These are phyloP conservation scores for Microdochium paspali DNA, from an alignment of 2,329 filamentous ascomycete species.

Conservation along the genomic window DNA sequence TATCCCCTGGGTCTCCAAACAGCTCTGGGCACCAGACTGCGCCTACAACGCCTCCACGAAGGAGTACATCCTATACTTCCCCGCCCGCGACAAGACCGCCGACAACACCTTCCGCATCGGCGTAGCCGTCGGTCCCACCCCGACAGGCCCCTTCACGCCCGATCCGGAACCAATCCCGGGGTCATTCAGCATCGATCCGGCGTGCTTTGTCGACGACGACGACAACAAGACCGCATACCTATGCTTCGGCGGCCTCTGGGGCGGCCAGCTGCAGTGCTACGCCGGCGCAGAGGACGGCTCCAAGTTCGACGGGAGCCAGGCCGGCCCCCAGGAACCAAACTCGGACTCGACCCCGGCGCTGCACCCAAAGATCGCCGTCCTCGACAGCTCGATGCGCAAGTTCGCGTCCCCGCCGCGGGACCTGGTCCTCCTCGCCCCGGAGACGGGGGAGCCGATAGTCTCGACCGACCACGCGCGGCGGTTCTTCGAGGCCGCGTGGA, in stretches of 20 bases:
- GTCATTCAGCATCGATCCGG: conserved; percentile 70
- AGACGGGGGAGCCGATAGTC: conserved; percentile 46
- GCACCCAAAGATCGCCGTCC: conserved; percentile 54
- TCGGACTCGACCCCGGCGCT: conserved; percentile 49
- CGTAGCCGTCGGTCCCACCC: conserved; percentile 53
- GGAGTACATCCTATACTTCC: conserved; percentile 71
- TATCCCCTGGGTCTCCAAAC: conserved; percentile 68
- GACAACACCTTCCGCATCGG: conserved; percentile 65
- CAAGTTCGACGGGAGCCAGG: conserved; percentile 43
- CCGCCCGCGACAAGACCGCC: conserved; percentile 52
- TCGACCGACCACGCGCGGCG: conserved; percentile 63
- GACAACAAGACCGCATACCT: conserved; percentile 50
- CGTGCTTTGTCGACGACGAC: conserved; percentile 59
- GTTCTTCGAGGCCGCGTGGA: conserved; percentile 76
- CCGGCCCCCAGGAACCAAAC: conserved; percentile 49
- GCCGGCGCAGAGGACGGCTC: conserved; percentile 32
- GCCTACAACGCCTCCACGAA: conserved; percentile 48
- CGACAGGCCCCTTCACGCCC: conserved; percentile 61
- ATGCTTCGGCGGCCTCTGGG: conserved; percentile 76
- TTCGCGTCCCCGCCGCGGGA: conserved; percentile 49
- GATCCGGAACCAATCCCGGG: conserved; percentile 57
- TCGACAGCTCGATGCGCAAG: conserved; percentile 56
- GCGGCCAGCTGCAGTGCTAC: conserved; percentile 74
- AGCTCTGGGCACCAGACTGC: conserved; percentile 75
- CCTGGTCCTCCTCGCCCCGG: conserved; percentile 53